A percentile compares a stretch with the other conserved stretches of the same genome.
Conservation (phyloP, 371 early-diverging fungal species). For the Coemansia sp. region DNA sequence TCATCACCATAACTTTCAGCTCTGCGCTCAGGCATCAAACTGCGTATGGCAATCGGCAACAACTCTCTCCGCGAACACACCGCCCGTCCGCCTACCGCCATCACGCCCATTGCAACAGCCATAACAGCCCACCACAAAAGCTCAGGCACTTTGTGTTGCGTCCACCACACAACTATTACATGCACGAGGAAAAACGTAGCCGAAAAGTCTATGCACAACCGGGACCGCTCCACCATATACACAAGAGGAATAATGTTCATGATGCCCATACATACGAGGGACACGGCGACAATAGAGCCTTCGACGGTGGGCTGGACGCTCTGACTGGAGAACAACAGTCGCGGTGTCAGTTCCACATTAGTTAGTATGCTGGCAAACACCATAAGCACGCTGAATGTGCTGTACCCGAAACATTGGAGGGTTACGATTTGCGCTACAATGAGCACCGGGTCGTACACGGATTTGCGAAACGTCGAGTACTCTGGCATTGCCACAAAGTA, state of each 20-base stretch:
- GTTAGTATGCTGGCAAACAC: slow-evolving; percentile 11
- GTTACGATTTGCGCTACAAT: slow-evolving; percentile 42
- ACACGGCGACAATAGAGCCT: slow-evolving; percentile 20
- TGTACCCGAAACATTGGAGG: slow-evolving; percentile 44
- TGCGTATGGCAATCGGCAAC: slow-evolving; percentile 43
- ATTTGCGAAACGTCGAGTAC: slow-evolving; percentile 18
- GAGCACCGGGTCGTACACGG: slow-evolving; percentile 37
- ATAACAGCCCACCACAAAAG: slow-evolving; percentile 30
- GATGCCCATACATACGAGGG: slow-evolving; percentile 17
- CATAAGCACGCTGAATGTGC: slow-evolving; percentile 22
- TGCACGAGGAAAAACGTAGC: slow-evolving; percentile 43
- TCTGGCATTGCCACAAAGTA: neutral
- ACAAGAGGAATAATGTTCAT: slow-evolving; percentile 41
- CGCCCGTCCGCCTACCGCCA: slow-evolving; percentile 39
- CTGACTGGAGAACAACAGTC: slow-evolving; percentile 22
- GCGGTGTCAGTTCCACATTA: slow-evolving; percentile 16
- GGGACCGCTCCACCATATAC: slow-evolving; percentile 49
- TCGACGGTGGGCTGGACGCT: slow-evolving; percentile 35
- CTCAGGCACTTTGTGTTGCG: slow-evolving; percentile 9
- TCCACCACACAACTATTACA: slow-evolving; percentile 34
- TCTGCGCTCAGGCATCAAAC: slow-evolving; percentile 33
- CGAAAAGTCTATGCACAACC: slow-evolving; percentile 47
- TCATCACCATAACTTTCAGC: slow-evolving; percentile 9
- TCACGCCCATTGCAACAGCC: slow-evolving; percentile 1
- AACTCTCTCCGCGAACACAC: slow-evolving; percentile 37